Conservation (phyloP, 2,329 filamentous ascomycete genomes). For the Lithohypha guttulata region DNA sequence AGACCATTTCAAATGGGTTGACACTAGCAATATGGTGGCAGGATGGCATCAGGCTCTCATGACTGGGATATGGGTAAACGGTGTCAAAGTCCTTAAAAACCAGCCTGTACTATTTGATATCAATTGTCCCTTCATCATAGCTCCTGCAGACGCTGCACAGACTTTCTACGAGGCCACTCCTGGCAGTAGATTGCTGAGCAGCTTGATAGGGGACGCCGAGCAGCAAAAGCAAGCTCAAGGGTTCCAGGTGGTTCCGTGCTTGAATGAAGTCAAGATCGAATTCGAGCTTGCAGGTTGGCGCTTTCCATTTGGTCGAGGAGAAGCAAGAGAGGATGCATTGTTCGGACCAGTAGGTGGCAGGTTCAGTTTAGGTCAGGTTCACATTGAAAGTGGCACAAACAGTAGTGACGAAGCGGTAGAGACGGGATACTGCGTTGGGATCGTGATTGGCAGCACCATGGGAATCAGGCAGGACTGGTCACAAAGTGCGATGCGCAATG, state of each 20-base stretch:
- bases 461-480: constrained; percentile 10
- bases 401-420: background rate
- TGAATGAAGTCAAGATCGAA: constrained; percentile 15
- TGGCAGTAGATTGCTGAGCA: constrained; percentile 12
- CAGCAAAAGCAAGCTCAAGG: constrained; percentile 11
- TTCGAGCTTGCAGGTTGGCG: constrained; percentile 19
- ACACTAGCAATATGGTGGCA: constrained; percentile 21
- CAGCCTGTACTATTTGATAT: constrained; percentile 26
- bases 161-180: constrained; percentile 17
- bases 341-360: constrained; percentile 16
- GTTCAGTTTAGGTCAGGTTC: constrained; percentile 18
- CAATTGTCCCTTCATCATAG: constrained; percentile 20
- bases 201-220: too few species aligned
- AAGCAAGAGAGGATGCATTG: constrained; percentile 11
- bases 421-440: constrained; percentile 13
- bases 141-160: constrained; percentile 12
- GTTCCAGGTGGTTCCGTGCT: constrained; percentile 19
- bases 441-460: constrained; percentile 12
- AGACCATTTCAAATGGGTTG: constrained; percentile 24
- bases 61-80: constrained; percentile 26
- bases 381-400: background rate
- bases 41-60: constrained; percentile 28
- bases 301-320: constrained; percentile 13
- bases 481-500: constrained; percentile 13
- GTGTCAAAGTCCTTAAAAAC: constrained; percentile 24